These are phyloP conservation scores for Nannochloropsis limnetica DNA, from an alignment of 352 stramenopile species.

Conservation along the genomic window DNA sequence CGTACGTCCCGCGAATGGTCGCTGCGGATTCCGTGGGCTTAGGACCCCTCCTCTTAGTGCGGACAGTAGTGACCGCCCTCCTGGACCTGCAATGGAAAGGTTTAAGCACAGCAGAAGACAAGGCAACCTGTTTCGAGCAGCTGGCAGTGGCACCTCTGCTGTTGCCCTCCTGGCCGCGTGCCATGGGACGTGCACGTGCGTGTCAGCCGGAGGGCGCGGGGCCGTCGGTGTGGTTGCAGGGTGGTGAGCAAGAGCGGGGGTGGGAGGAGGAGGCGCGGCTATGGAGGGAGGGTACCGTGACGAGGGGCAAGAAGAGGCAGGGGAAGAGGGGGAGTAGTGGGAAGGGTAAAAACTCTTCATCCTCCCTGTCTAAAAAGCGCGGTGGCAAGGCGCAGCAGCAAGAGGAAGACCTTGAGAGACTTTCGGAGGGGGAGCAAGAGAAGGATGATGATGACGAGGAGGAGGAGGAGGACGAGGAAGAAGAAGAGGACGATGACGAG, in stretches of 20 bases:
- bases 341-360: neutral
- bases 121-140: slow-evolving; percentile 12
- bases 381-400: neutral
- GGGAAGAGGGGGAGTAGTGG: neutral
- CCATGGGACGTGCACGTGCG: neutral
- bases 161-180: neutral
- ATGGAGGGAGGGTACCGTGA: neutral
- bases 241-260: neutral
- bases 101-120: neutral
- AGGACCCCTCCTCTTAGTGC: neutral
- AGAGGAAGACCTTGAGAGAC: neutral
- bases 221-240: neutral
- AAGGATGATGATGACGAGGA: neutral
- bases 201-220: neutral
- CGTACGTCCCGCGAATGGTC: neutral
- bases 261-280: slow-evolving; percentile 22
- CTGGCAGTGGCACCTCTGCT: neutral
- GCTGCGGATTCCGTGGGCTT: neutral
- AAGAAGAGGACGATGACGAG: neutral
- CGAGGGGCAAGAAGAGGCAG: neutral
- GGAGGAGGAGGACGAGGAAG: neutral
- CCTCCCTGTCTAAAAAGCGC: neutral
- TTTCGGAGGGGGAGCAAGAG: neutral
- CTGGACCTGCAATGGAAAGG: neutral
- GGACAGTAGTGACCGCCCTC: neutral